A percentile compares a stretch with the other conserved stretches of the same genome.
These are phyloP conservation scores for Mycena sanguinolenta DNA, from an alignment of 768 basidiomycete genomes.

Conservation along the genomic window DNA sequence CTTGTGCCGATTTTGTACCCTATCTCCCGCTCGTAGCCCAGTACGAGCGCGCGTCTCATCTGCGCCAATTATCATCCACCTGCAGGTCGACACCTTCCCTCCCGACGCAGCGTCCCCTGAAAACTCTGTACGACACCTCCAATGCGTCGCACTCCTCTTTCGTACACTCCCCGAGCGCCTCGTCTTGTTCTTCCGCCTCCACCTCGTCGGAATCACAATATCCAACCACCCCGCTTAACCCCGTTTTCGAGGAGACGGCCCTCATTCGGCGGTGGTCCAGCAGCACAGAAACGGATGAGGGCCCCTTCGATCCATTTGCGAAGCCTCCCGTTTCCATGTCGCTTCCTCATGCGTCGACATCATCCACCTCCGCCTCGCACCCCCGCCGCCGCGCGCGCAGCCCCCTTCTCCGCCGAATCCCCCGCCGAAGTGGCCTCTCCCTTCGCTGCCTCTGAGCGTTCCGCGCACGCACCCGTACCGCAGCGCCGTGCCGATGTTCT, in stretches of 20 bases:
- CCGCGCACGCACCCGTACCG: constrained; percentile 3
- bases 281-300: constrained; percentile 1
- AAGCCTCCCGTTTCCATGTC: not conserved
- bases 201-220: not conserved
- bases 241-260: constrained; percentile 6
- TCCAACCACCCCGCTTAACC: constrained; percentile 13
- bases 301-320: not conserved
- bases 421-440: constrained; percentile 9
- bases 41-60: constrained; percentile 19
- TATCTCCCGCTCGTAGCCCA: constrained; percentile 23
- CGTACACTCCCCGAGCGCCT: constrained; percentile 3
- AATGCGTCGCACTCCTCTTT: not conserved
- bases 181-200: constrained; percentile 12
- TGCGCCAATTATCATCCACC: not conserved
- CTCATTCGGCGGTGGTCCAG: constrained; percentile 12
- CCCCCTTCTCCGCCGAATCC: not conserved
- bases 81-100: constrained; percentile 14
- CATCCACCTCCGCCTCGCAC: not conserved
- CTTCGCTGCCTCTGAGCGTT: not conserved
- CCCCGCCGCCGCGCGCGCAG: not conserved
- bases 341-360: not conserved
- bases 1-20: constrained; percentile 18
- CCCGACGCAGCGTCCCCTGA: not conserved
- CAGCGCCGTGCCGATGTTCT: not conserved
- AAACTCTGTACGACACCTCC: not conserved